A percentile compares a stretch with the other conserved stretches of the same genome.
Conservation (phyloP, 2,329 filamentous ascomycete genomes). For the Diaporthe amygdali region DNA sequence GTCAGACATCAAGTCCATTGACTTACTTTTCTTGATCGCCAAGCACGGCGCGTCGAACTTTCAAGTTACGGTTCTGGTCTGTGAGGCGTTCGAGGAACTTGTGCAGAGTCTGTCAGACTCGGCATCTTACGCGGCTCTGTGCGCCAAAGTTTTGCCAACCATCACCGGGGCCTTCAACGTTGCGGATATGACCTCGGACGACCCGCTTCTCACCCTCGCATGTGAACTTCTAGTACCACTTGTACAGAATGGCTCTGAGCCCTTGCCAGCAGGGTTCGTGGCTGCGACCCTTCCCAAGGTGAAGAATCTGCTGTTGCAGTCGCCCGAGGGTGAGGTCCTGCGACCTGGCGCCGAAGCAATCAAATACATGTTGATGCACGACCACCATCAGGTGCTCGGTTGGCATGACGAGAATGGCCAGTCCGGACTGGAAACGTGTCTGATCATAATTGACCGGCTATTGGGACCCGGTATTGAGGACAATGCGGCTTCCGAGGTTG, state of each 20-base stretch:
- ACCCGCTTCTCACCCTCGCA: constrained; percentile 78
- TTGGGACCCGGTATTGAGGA: constrained; percentile 86
- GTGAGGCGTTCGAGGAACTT: constrained; percentile 90
- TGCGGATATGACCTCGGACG: constrained; percentile 82
- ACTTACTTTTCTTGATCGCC: constrained; percentile 86
- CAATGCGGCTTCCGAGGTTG: constrained; percentile 93
- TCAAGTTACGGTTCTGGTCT: constrained; percentile 86
- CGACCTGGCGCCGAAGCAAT: constrained; percentile 85
- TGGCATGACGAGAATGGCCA: constrained; percentile 84
- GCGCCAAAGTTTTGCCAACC: constrained; percentile 84
- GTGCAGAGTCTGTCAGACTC: constrained; percentile 70
- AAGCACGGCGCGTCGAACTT: constrained; percentile 90
- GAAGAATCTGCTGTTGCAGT: constrained; percentile 79
- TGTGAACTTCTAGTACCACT: constrained; percentile 83
- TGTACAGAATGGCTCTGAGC: constrained; percentile 81
- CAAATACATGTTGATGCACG: constrained; percentile 88
- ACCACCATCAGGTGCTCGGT: constrained; percentile 85
- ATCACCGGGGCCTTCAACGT: constrained; percentile 90
- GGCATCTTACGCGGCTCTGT: constrained; percentile 78
- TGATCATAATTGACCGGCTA: constrained; percentile 91
- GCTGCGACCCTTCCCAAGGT: constrained; percentile 86
- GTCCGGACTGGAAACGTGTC: constrained; percentile 84
- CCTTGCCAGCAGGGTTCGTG: constrained; percentile 86
- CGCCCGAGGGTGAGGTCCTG: constrained; percentile 85
- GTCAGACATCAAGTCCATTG: constrained; percentile 74